These are phyloP conservation scores for Antarctomyces pellizariae DNA, from an alignment of 495 filamentous ascomycete genomes.

Conservation along the genomic window DNA sequence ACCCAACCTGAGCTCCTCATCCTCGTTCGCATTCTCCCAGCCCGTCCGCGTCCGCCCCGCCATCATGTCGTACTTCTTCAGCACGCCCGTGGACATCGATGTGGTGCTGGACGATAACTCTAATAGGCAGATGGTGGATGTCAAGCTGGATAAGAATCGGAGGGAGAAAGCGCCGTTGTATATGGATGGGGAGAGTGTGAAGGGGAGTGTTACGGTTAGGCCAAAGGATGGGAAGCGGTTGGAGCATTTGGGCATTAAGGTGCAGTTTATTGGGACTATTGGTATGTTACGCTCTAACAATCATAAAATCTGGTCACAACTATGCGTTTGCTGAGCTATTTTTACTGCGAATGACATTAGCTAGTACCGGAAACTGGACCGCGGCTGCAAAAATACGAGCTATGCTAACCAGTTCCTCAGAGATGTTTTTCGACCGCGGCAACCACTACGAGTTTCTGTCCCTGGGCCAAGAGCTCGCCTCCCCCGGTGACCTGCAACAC, in stretches of 20 bases:
- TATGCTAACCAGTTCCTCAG: conserved; percentile 18
- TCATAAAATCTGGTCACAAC: too few relatives aligned
- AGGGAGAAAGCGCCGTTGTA: conserved; percentile 92
- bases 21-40: too few relatives aligned
- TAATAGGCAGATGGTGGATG: conserved; percentile 82
- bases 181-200: conserved; percentile 95
- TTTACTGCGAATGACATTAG: too few relatives aligned
- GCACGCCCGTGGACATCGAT: conserved; percentile 94
- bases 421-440: conserved; percentile 98
- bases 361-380: too few relatives aligned
- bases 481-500: conserved; percentile 91
- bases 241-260: conserved; percentile 98
- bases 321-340: too few relatives aligned
- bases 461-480: conserved; percentile 83
- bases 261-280: conserved; percentile 98
- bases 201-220: conserved; percentile 77
- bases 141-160: conserved; percentile 92
- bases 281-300: too few relatives aligned
- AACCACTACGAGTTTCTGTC: conserved; percentile 99
- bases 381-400: background rate
- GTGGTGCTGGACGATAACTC: conserved; percentile 89
- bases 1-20: too few relatives aligned
- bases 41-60: too few relatives aligned
- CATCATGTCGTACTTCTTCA: conserved; percentile 92
- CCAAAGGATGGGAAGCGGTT: conserved; percentile 96